Percentiles rank a stretch among this genome's conserved stretches.
These are phyloP conservation scores for Rhipidocladum racemiflorum DNA, from an alignment of 176 grass and related monocot species.

Conservation along the genomic window DNA sequence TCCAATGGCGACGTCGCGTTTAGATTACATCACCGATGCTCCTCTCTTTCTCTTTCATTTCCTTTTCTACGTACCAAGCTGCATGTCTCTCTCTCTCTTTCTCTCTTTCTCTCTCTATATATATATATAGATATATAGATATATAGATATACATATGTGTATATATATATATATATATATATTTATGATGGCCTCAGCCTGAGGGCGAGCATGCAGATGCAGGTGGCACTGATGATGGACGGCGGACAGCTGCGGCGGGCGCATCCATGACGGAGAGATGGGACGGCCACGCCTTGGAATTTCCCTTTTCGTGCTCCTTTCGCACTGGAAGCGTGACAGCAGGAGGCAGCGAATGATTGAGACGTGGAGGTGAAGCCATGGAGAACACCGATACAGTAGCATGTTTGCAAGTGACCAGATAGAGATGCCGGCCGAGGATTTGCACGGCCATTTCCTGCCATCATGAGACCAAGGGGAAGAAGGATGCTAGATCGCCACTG, in stretches of 20 bases:
- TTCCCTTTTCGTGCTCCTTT: background rate
- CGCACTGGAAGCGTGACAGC: background rate
- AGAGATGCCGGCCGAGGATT: background rate
- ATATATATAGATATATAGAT: too few species aligned
- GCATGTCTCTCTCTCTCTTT: too few species aligned
- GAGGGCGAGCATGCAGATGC: background rate
- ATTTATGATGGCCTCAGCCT: background rate
- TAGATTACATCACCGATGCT: too few species aligned
- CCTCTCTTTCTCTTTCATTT: background rate
- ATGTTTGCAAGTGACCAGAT: background rate
- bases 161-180: too few species aligned
- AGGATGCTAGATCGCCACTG: background rate
- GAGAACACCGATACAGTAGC: background rate
- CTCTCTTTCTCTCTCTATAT: too few species aligned
- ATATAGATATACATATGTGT: too few species aligned
- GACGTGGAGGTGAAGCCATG: background rate
- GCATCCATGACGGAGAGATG: background rate
- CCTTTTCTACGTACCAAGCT: background rate
- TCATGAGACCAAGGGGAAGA: background rate
- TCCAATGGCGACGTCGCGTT: background rate
- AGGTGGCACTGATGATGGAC: background rate
- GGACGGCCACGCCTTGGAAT: background rate
- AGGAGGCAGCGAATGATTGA: slow-evolving; percentile 1
- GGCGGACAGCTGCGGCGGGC: background rate
- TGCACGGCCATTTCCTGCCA: background rate